Percentiles rank a stretch among this genome's conserved stretches.
Conservation (phyloP, 2,329 filamentous ascomycete species). For the Verticillium longisporum region DNA sequence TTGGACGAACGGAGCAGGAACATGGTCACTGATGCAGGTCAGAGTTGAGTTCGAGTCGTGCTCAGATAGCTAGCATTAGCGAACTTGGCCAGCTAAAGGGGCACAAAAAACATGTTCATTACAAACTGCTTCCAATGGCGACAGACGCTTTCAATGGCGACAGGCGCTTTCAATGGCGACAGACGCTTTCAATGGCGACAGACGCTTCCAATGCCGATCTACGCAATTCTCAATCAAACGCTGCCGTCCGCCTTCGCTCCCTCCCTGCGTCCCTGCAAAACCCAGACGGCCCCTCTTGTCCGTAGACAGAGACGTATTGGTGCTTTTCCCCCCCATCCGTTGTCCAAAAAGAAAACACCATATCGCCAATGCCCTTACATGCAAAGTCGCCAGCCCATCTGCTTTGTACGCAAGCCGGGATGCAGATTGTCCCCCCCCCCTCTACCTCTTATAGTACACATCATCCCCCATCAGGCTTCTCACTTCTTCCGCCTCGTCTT, state of each 20-base stretch:
- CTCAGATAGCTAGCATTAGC: too few species aligned
- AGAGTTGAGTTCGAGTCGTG: too few species aligned
- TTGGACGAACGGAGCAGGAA: too few species aligned
- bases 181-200: too few species aligned
- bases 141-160: too few species aligned
- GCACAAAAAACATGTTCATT: too few species aligned
- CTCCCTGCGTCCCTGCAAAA: background rate
- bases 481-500: slow-evolving; percentile 16
- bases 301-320: background rate
- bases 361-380: background rate
- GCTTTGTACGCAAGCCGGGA: background rate
- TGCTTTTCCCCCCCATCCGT: background rate
- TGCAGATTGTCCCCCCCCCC: background rate
- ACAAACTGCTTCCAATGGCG: too few species aligned
- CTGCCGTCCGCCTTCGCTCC: background rate
- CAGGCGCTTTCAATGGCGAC: too few species aligned
- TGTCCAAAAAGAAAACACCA: background rate
- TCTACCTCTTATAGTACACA: background rate
- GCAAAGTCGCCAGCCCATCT: background rate
- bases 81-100: too few species aligned
- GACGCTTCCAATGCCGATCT: background rate
- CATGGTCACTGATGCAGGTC: too few species aligned
- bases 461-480: background rate
- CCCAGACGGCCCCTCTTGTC: background rate
- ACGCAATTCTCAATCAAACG: background rate